phyloP scores from a whole-genome alignment of 306 rosid species.

The Calophaca sinica region DNA sequence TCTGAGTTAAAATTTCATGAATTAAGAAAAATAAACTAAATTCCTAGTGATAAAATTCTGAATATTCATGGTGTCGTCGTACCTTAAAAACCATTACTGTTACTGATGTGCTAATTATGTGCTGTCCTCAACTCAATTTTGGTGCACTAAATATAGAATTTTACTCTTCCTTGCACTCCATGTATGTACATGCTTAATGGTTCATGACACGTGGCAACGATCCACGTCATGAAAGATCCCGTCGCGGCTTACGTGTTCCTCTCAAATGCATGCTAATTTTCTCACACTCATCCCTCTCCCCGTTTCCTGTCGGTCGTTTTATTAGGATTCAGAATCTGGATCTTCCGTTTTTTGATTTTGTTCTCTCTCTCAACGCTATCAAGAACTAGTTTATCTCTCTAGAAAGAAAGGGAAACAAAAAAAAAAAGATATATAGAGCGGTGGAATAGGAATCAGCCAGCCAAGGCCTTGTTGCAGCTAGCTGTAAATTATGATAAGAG shows the following conservation, averaged over 20 bases:
- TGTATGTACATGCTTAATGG: constrained; percentile 1
- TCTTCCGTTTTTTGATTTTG: neutral
- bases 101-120: constrained; percentile 4
- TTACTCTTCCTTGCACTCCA: constrained; percentile 32
- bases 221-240: constrained; percentile 54
- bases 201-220: constrained; percentile 57
- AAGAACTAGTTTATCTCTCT: neutral
- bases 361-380: neutral
- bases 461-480: neutral
- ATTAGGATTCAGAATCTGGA: constrained; percentile 26
- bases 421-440: neutral
- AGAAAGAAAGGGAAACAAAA: neutral
- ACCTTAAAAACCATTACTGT: neutral
- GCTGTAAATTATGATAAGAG: neutral
- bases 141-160: constrained; percentile 26
- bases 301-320: constrained; percentile 8
- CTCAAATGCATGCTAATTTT: constrained; percentile 54
- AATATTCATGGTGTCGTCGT: constrained; percentile 6
- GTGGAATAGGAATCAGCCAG: neutral
- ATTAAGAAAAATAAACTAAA: neutral
- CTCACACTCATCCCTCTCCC: neutral
- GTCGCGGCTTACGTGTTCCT: constrained; percentile 49
- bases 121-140: neutral
- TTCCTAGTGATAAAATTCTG: neutral
- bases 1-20: too few species aligned